These are phyloP conservation scores for Geoglossum cookeanum DNA, from an alignment of 2,329 filamentous ascomycete species.

Conservation along the genomic window DNA sequence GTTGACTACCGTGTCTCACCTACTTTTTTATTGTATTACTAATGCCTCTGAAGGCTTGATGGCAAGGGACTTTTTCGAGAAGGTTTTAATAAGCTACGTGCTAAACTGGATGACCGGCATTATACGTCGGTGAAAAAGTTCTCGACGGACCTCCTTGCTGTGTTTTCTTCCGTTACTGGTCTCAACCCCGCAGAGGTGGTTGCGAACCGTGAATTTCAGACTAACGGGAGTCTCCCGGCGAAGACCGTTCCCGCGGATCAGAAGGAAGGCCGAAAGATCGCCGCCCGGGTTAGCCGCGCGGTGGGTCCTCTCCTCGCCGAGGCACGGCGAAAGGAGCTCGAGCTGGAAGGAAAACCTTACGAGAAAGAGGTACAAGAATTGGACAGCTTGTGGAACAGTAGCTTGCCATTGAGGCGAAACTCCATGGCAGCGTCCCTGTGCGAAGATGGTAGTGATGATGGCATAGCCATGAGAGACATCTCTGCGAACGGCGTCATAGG, in stretches of 20 bases:
- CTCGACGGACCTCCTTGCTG: slow-evolving; percentile 35
- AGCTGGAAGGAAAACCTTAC: slow-evolving; percentile 50
- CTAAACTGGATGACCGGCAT: slow-evolving; percentile 33
- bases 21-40: not conserved
- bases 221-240: not conserved
- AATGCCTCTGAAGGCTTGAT: slow-evolving; percentile 18
- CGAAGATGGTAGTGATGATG: slow-evolving; percentile 9
- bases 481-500: not conserved
- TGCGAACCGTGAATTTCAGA: slow-evolving; percentile 27
- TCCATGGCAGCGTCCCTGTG: slow-evolving; percentile 25
- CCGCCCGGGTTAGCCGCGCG: slow-evolving; percentile 72
- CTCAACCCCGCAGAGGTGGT: slow-evolving; percentile 27
- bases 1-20: slow-evolving; percentile 21
- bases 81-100: slow-evolving; percentile 32
- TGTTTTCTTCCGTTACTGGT: slow-evolving; percentile 35
- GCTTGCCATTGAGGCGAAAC: slow-evolving; percentile 35
- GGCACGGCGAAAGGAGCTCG: slow-evolving; percentile 63
- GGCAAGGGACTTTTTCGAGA: slow-evolving; percentile 34
- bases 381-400: slow-evolving; percentile 51
- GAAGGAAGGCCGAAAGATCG: slow-evolving; percentile 65
- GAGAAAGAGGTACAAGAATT: slow-evolving; percentile 55
- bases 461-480: not conserved
- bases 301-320: slow-evolving; percentile 61
- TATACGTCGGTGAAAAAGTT: slow-evolving; percentile 44
- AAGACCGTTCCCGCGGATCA: slow-evolving; percentile 21